Conservation (phyloP, 345 rosid species). For the Heritiera littoralis region DNA sequence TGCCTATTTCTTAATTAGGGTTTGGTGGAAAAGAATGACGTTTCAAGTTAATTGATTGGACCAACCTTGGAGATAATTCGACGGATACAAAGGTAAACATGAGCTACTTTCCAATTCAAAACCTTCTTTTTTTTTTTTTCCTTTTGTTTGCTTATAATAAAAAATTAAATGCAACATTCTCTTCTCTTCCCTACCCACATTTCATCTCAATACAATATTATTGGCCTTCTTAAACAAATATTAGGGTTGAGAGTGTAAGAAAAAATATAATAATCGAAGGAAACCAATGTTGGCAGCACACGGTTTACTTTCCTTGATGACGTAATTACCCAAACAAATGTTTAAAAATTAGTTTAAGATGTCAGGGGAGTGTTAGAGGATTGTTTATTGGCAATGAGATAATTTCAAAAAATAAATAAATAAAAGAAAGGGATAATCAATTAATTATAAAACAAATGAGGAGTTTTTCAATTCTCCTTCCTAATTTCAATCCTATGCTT, state of each 20-base stretch:
- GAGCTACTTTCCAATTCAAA: neutral
- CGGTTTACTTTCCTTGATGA: neutral
- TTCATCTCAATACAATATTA: neutral
- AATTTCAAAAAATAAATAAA: too few species aligned
- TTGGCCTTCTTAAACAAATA: neutral
- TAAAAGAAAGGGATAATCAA: too few species aligned
- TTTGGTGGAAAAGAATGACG: neutral
- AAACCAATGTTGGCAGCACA: neutral
- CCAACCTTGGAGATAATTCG: neutral
- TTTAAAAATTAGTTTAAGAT: too few species aligned
- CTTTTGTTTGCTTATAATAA: neutral
- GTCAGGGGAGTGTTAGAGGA: too few species aligned
- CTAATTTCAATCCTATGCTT: too few species aligned
- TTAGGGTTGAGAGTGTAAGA: neutral
- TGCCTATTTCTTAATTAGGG: too few species aligned
- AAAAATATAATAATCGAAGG: neutral
- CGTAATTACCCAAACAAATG: neutral
- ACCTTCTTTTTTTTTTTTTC: neutral
- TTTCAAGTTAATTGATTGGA: neutral
- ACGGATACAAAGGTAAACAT: neutral
- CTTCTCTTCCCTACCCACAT: neutral
- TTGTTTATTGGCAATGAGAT: too few species aligned
- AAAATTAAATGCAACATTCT: neutral
- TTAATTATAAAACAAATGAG: too few species aligned
- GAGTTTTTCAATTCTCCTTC: too few species aligned